Evolutionary conservation across 305 asterid genomes (phyloP), one percentile per base, ranked within the genome.

Genomic region (Galium porrigens): DNA sequence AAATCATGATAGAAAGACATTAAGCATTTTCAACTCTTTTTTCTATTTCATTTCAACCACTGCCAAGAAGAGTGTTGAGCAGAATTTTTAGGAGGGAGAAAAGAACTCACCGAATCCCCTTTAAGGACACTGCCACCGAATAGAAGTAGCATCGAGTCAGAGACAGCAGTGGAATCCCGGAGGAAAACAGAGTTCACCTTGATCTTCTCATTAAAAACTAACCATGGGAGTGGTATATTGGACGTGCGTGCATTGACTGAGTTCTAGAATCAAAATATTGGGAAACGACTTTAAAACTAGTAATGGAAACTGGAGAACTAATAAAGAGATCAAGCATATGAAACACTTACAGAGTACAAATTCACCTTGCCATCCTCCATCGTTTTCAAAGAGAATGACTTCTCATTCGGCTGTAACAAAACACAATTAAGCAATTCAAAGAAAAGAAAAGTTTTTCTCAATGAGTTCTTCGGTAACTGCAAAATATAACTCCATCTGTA

Each of bases 301-400:
- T n/a, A n/a, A n/a, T n/a, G n/a, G n/a, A n/a, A n/a, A n/a, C 41
- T 27, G 48, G 30, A 29, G 49, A 67, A 68, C 61, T 58, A 42
- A 32, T 69, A 32, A 62, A 53, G 46, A 49, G 44, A 44, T 48
- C 65, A 66, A 58, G 70, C 65, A 15, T 44, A 70, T 17, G 29
- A 17, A 70, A 61, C 34, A 78, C 97, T 83, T 78, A 92, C 99
- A 57, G 84, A 84, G 84, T 87, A 74, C 67, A 87, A 70, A 77
- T 77, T 84, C 75, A 87, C 97, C 44, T 69, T 80, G 63, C 99
- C 99, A 61, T 92, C 99, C 79, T 92, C 97, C 99, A 89, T 92
- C 7, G 99, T 89, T 84, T 89, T 92, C 77, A 89, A 82, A 68
- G 86, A 84, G 79, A 84, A 84, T 29, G 95, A 78, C 80, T 80